Percentiles rank a stretch among this genome's conserved stretches.
Evolutionary conservation across 139 green algal species (phyloP).

Genomic region (Gonium pectorale): DNA sequence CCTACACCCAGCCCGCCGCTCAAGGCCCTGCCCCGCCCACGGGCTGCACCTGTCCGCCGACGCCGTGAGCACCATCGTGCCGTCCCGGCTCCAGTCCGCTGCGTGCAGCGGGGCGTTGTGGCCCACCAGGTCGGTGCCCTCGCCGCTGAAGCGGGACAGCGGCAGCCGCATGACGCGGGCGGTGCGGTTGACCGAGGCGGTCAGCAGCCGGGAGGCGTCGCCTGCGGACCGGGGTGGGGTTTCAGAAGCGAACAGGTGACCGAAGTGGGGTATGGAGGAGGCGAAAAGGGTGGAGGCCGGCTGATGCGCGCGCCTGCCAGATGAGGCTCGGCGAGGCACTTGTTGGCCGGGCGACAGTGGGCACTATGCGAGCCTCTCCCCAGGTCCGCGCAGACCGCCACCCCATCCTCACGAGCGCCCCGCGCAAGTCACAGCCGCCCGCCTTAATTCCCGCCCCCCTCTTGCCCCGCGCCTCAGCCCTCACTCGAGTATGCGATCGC

Average conservation of each 20-base stretch:
- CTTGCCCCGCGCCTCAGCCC: neutral
- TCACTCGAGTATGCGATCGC: slow-evolving; percentile 49
- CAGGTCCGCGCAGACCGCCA: no score
- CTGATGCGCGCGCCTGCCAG: no score
- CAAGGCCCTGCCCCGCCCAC: no score
- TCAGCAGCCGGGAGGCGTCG: slow-evolving; percentile 67
- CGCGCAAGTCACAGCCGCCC: no score
- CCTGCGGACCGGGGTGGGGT: slow-evolving; percentile 21
- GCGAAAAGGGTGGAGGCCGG: neutral
- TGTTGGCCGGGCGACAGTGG: no score
- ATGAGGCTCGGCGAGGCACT: no score
- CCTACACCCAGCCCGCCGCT: no score
- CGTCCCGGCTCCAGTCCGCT: slow-evolving; percentile 58
- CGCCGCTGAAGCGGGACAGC: slow-evolving; percentile 36
- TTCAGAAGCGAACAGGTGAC: neutral
- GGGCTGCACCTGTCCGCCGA: slow-evolving; percentile 63
- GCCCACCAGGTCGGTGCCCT: slow-evolving; percentile 53
- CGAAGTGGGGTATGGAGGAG: neutral
- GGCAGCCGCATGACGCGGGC: slow-evolving; percentile 65
- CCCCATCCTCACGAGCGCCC: no score
- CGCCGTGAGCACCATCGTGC: slow-evolving; percentile 62
- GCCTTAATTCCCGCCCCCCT: no score
- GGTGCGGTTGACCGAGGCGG: slow-evolving; percentile 60
- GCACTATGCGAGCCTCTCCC: no score
- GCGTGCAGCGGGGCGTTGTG: slow-evolving; percentile 14